phyloP scores from a whole-genome alignment of 1,284 basidiomycete genomes.

The Coniferiporia sulphurascens region DNA sequence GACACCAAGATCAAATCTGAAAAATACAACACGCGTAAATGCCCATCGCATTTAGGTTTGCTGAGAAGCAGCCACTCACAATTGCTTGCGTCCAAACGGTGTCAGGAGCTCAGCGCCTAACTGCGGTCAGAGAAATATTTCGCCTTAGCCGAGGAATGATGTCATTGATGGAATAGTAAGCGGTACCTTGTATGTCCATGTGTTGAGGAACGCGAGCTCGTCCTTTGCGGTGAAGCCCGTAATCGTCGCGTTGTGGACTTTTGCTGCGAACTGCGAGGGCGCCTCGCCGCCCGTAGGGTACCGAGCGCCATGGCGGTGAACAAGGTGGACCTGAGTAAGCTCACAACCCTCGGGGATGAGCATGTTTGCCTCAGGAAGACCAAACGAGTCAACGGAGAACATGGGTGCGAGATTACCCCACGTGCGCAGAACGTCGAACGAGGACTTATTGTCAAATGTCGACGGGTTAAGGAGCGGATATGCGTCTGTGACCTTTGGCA shows the following conservation, averaged over 20 bases:
- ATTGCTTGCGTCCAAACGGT: conserved; percentile 50
- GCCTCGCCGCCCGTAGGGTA: conserved; percentile 17
- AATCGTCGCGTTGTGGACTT: conserved; percentile 16
- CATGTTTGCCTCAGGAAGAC: conserved; percentile 45
- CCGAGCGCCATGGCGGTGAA: conserved; percentile 46
- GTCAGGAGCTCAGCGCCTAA: conserved; percentile 55
- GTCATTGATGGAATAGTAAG: conserved; percentile 36
- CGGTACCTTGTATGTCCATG: conserved; percentile 28
- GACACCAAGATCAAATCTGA: conserved; percentile 45
- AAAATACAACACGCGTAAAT: not conserved
- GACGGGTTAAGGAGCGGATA: conserved; percentile 37
- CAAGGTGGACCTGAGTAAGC: conserved; percentile 46
- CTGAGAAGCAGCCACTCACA: conserved; percentile 30
- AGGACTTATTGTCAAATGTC: conserved; percentile 30
- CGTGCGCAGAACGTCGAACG: conserved; percentile 41
- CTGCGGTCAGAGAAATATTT: conserved; percentile 37
- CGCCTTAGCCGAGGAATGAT: conserved; percentile 51
- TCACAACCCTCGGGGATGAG: conserved; percentile 45
- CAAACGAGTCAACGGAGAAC: conserved; percentile 54
- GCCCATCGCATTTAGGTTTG: not conserved
- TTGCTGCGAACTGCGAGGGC: conserved; percentile 9
- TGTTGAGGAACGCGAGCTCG: conserved; percentile 32
- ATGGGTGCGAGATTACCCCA: conserved; percentile 59
- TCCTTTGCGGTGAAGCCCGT: conserved; percentile 25
- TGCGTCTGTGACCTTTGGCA: conserved; percentile 33